phyloP scores from a whole-genome alignment of 345 rosid genomes.

The Triadica sebifera region DNA sequence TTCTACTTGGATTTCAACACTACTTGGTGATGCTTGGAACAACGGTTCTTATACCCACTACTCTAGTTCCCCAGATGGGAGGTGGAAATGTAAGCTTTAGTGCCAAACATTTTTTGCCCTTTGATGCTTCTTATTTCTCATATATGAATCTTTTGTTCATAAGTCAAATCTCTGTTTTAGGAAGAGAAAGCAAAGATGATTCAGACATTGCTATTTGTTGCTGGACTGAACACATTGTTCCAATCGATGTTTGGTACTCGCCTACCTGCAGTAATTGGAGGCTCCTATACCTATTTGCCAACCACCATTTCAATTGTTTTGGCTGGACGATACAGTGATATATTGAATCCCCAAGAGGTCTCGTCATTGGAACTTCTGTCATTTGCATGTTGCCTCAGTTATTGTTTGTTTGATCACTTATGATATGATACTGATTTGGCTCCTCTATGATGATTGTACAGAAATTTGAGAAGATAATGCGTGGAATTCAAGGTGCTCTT shows the following conservation, averaged over 20 bases:
- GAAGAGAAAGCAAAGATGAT: constrained; percentile 93
- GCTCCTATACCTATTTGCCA: constrained; percentile 77
- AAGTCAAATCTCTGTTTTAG: constrained; percentile 30
- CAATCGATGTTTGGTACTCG: constrained; percentile 87
- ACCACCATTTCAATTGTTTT: constrained; percentile 78
- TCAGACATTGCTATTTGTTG: constrained; percentile 87
- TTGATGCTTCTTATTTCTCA: constrained; percentile 17
- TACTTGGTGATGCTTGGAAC: constrained; percentile 98
- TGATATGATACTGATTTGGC: constrained; percentile 5
- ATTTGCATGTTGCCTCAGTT: constrained; percentile 2
- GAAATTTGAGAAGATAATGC: constrained; percentile 90
- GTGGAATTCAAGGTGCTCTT: constrained; percentile 85
- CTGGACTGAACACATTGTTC: constrained; percentile 75
- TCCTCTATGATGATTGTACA: constrained; percentile 30
- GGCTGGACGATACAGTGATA: constrained; percentile 77
- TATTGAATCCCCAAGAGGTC: constrained; percentile 87
- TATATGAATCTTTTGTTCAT: constrained; percentile 17
- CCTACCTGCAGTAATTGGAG: constrained; percentile 88
- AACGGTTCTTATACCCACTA: constrained; percentile 75
- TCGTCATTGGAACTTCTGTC: background rate
- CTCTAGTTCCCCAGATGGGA: constrained; percentile 93
- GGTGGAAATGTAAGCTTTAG: constrained; percentile 73
- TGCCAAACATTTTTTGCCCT: background rate
- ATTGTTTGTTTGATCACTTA: background rate
- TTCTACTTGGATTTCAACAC: constrained; percentile 91